Evolutionary conservation across 129 eudicot species (phyloP), one percentile per base, ranked within the genome.

Genomic region (Saposhnikovia divaricata): DNA sequence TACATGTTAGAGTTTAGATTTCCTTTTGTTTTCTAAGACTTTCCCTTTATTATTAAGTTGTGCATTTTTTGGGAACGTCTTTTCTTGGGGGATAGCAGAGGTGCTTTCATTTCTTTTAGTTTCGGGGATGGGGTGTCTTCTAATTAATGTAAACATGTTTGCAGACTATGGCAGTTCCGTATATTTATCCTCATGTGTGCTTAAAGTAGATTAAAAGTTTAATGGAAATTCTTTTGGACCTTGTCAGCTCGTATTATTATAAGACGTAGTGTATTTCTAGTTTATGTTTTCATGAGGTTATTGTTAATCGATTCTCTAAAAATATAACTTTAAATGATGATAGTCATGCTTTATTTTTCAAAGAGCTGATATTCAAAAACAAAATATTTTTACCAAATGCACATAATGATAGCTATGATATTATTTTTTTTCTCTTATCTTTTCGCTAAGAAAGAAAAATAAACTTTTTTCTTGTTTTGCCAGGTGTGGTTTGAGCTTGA

Each of bases 401-500:
- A 65, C 39, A 25, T 65, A 27, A 57, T 11, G 19, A 28, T 65
- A 27, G 37, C 16, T 10, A 65, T 65, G 72, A 70, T 37, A 15
- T 12, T 31, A 27, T 66, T 31, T 31, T 31, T 31, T 27, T 7
- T 7, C 15, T 11, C 31, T 23, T 1, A 59, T n/a, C 14, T 63
- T 63, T n/a, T n/a, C 31, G 9, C 28, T 8, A 9, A 23, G 70
- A 65, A 53, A 6, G 25, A 53, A 18, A 1, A 53, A n/a, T 0
- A 9, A n/a, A 61, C 31, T 42, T 6, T 14, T 31, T 71, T 71
- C 14, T 46, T 75, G 81, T 82, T 66, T 83, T 74, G 65, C 73
- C 77, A 95, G 98, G 98, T 95, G 78, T 88, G 85, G 86, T 90
- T 95, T 85, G 98, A 95, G 83, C 96, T 95, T 75, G 90, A 90